phyloP scores from a whole-genome alignment of 2,329 filamentous ascomycete genomes.

The Paracorniculantispora psalliotae region DNA sequence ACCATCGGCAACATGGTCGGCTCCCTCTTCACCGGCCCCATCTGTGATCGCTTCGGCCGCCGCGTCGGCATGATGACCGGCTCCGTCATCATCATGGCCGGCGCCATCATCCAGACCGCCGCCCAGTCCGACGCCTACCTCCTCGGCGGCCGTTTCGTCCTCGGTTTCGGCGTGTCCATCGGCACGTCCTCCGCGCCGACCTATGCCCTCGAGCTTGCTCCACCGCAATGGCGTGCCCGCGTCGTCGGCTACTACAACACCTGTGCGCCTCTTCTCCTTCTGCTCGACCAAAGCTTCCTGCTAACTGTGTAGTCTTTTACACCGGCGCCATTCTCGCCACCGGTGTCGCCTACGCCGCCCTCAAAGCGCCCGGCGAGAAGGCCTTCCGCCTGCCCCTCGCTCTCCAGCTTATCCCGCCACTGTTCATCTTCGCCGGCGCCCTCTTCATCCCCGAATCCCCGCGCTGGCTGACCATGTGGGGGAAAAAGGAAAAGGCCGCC shows the following conservation, averaged over 20 bases:
- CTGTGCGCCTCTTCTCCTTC: constrained; percentile 22
- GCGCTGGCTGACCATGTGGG: constrained; percentile 36
- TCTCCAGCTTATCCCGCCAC: constrained; percentile 34
- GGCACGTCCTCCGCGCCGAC: constrained; percentile 35
- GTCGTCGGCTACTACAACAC: constrained; percentile 37
- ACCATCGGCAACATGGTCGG: constrained; percentile 39
- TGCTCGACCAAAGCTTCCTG: not conserved
- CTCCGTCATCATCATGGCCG: constrained; percentile 35
- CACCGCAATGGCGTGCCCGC: constrained; percentile 46
- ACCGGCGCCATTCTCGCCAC: constrained; percentile 50
- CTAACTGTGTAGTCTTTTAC: constrained; percentile 25
- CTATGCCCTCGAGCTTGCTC: constrained; percentile 45
- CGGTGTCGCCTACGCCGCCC: constrained; percentile 48
- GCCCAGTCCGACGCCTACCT: constrained; percentile 34
- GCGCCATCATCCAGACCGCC: constrained; percentile 34
- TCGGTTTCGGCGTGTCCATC: constrained; percentile 47
- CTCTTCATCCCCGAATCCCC: constrained; percentile 38
- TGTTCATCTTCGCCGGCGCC: constrained; percentile 29
- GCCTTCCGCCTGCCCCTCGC: constrained; percentile 35
- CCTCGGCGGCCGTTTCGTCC: constrained; percentile 48
- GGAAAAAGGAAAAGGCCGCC: constrained; percentile 31
- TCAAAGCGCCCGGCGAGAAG: constrained; percentile 28
- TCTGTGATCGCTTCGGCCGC: constrained; percentile 37
- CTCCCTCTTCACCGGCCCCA: constrained; percentile 34
- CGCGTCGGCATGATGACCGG: constrained; percentile 38